Percentiles rank a stretch among this genome's conserved stretches.
These are phyloP conservation scores for Hortiboletus campestris DNA, from an alignment of 768 basidiomycete genomes.

Conservation along the genomic window DNA sequence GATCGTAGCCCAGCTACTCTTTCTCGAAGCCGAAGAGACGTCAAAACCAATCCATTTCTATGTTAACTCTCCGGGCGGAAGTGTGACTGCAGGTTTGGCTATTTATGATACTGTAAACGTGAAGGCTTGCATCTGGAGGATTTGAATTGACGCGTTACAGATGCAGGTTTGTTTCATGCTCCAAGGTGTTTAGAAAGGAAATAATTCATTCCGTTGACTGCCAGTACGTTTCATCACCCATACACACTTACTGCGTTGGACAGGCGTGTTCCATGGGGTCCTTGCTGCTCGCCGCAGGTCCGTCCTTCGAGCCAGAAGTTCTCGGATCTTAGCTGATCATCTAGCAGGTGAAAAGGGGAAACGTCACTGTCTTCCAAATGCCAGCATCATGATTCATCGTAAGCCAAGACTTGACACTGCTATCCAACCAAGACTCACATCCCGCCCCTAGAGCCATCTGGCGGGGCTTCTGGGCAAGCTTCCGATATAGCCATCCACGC, in stretches of 20 bases:
- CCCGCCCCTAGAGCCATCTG: slow-evolving; percentile 76
- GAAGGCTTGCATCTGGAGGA: slow-evolving; percentile 2
- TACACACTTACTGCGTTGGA: slow-evolving; percentile 95
- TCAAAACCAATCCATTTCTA: slow-evolving; percentile 94
- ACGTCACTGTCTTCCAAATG: slow-evolving; percentile 87
- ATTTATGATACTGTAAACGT: slow-evolving; percentile 91
- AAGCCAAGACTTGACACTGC: slow-evolving; percentile 24
- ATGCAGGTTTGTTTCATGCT: slow-evolving; percentile 58
- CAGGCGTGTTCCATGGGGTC: slow-evolving; percentile 97
- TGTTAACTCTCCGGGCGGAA: slow-evolving; percentile 96
- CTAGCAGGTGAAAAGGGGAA: slow-evolving; percentile 75
- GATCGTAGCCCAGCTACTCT: slow-evolving; percentile 88
- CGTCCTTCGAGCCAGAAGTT: slow-evolving; percentile 13
- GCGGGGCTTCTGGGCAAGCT: slow-evolving; percentile 93
- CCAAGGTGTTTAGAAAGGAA: slow-evolving; percentile 1
- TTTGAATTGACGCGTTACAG: slow-evolving; percentile 37
- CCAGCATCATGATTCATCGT: slow-evolving; percentile 99
- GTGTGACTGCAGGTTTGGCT: slow-evolving; percentile 92
- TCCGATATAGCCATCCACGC: slow-evolving; percentile 98
- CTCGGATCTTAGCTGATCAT: slow-evolving; percentile 14
- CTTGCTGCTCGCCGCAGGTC: slow-evolving; percentile 81
- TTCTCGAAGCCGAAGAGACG: slow-evolving; percentile 94
- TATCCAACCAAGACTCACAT: slow-evolving; percentile 8
- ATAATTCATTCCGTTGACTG: slow-evolving; percentile 27
- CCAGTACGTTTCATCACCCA: slow-evolving; percentile 90